Evolutionary conservation across 2,329 filamentous ascomycete genomes (phyloP).

Genomic region (Colletotrichum sublineola): DNA sequence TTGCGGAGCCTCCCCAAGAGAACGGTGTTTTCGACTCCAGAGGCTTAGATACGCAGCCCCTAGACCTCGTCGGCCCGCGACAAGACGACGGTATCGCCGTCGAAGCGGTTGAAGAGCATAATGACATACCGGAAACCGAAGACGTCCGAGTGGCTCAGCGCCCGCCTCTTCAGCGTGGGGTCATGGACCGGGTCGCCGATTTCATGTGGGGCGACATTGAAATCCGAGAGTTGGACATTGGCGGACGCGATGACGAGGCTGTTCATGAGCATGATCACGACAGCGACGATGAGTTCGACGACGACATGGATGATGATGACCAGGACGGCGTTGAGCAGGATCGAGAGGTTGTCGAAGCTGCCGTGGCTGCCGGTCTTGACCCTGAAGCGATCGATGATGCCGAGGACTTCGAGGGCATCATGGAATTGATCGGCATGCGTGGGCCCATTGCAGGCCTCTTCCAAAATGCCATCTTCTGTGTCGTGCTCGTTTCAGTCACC

Average conservation of each 20-base stretch:
- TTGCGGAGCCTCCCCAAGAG: not conserved
- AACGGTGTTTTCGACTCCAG: not conserved
- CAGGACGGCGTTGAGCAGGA: slow-evolving; percentile 58
- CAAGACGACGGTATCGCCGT: not conserved
- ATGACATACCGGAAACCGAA: slow-evolving; percentile 22
- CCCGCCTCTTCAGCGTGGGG: slow-evolving; percentile 48
- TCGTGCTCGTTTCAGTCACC: slow-evolving; percentile 88
- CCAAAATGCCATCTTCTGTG: slow-evolving; percentile 95
- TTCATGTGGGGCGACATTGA: slow-evolving; percentile 74
- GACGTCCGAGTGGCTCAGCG: slow-evolving; percentile 33
- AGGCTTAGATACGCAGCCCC: not conserved
- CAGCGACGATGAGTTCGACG: slow-evolving; percentile 62
- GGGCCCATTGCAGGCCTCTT: slow-evolving; percentile 90
- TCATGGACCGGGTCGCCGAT: slow-evolving; percentile 63
- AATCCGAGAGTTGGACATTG: slow-evolving; percentile 47
- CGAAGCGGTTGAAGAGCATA: slow-evolving; percentile 14
- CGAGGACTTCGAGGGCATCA: slow-evolving; percentile 94
- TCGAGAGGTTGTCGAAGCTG: slow-evolving; percentile 73
- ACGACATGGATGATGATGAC: slow-evolving; percentile 47
- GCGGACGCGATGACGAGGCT: slow-evolving; percentile 54
- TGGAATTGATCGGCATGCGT: slow-evolving; percentile 97
- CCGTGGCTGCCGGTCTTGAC: slow-evolving; percentile 78
- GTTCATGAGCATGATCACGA: slow-evolving; percentile 64
- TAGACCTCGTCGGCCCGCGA: not conserved
- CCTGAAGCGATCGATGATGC: slow-evolving; percentile 84